Evolutionary conservation across 768 basidiomycete genomes (phyloP).

Genomic region (Pilatotrama ljubarskyi): DNA sequence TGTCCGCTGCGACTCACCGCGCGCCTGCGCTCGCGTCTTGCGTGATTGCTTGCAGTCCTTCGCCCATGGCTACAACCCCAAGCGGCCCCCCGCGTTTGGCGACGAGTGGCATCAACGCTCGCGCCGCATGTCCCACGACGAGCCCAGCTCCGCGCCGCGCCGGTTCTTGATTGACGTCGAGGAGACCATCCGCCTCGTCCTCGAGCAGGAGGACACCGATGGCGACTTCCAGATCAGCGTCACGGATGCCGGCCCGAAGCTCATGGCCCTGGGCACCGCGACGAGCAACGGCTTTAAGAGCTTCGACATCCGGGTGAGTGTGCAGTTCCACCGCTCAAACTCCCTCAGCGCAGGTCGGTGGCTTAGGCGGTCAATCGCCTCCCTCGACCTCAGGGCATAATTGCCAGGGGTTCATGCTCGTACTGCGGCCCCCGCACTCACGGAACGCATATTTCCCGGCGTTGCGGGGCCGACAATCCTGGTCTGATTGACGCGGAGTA

Average conservation of each 20-base stretch:
- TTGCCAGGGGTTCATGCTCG: too few relatives aligned
- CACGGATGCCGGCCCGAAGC: conserved; percentile 94
- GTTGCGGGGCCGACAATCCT: conserved; percentile 5
- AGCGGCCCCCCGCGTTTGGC: conserved; percentile 68
- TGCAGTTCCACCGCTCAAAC: background rate
- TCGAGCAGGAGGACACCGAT: conserved; percentile 98
- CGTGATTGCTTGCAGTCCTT: conserved; percentile 23
- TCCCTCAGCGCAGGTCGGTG: background rate
- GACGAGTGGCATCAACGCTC: conserved; percentile 73
- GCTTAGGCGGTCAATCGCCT: background rate
- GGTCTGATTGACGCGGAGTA: background rate
- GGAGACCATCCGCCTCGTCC: conserved; percentile 93
- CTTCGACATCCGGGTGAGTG: conserved; percentile 86
- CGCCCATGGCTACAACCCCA: conserved; percentile 54
- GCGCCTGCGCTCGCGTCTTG: conserved; percentile 5
- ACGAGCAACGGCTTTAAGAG: conserved; percentile 98
- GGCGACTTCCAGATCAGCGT: conserved; percentile 96
- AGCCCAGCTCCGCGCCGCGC: conserved; percentile 79
- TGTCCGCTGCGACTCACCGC: background rate
- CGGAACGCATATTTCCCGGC: background rate
- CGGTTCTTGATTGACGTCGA: conserved; percentile 97
- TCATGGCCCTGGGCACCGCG: conserved; percentile 93
- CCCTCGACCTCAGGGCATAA: too few relatives aligned
- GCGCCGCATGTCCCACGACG: conserved; percentile 90
- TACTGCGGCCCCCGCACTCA: too few relatives aligned